A percentile compares a stretch with the other conserved stretches of the same genome.
Conservation (phyloP, 1,284 basidiomycete genomes). For the Golubevia pallescens region DNA sequence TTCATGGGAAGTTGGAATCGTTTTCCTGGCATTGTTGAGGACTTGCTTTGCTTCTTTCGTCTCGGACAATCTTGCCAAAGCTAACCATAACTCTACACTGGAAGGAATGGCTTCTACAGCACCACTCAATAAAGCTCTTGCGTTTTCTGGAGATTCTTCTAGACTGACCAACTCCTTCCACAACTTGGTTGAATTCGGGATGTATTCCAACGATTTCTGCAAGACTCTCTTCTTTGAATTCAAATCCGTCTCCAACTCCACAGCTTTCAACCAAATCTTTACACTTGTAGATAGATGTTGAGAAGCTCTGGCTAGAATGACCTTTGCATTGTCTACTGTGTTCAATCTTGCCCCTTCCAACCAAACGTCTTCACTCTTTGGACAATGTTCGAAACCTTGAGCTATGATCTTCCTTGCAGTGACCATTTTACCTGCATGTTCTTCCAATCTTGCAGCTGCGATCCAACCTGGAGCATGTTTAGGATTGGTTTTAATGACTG, state of each 20-base stretch:
- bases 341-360: conserved; percentile 59
- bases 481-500: conserved; percentile 62
- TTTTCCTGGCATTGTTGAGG: conserved; percentile 57
- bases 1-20: conserved; percentile 57
- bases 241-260: conserved; percentile 44
- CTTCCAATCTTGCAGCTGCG: conserved; percentile 58
- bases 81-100: conserved; percentile 58
- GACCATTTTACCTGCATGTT: conserved; percentile 59
- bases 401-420: conserved; percentile 57
- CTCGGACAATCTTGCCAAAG: conserved; percentile 45
- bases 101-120: conserved; percentile 55
- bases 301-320: conserved; percentile 50
- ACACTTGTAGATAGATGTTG: conserved; percentile 43
- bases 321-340: conserved; percentile 55
- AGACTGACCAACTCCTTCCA: conserved; percentile 63
- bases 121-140: conserved; percentile 45
- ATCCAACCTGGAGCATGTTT: conserved; percentile 63
- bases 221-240: conserved; percentile 57
- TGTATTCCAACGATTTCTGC: conserved; percentile 56
- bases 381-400: conserved; percentile 60
- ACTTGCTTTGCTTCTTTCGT: conserved; percentile 53
- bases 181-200: conserved; percentile 53
- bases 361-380: conserved; percentile 58
- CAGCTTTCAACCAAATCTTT: conserved; percentile 58
- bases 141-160: conserved; percentile 52